These are phyloP conservation scores for Tricholoma saponaceum DNA, from an alignment of 768 basidiomycete species.

Conservation along the genomic window DNA sequence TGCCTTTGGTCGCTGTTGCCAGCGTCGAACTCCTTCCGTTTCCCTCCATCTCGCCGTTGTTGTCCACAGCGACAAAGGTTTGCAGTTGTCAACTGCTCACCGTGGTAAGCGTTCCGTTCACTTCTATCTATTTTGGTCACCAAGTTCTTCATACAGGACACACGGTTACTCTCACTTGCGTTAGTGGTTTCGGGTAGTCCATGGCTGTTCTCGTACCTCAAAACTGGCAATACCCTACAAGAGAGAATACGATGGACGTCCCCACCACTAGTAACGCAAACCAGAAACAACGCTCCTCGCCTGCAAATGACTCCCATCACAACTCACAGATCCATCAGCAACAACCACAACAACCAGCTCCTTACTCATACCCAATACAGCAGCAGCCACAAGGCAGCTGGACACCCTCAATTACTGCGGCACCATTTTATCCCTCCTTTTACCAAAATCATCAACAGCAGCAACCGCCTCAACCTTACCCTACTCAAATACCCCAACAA, in stretches of 20 bases:
- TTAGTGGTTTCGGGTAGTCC: conserved; percentile 30
- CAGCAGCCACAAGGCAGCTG: conserved; percentile 68
- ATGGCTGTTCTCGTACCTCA: conserved; percentile 79
- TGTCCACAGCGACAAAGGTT: conserved; percentile 8
- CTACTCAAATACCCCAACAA: conserved; percentile 40
- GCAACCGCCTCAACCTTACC: conserved; percentile 47
- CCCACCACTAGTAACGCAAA: conserved; percentile 34
- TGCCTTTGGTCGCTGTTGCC: conserved; percentile 29
- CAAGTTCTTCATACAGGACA: conserved; percentile 8
- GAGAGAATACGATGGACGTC: conserved; percentile 62
- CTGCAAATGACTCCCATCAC: conserved; percentile 46
- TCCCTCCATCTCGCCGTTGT: conserved; percentile 12
- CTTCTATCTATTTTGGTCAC: neutral
- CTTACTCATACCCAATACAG: conserved; percentile 68
- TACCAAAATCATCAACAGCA: conserved; percentile 70
- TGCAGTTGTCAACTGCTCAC: conserved; percentile 2
- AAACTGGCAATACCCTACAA: conserved; percentile 67
- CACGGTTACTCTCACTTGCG: conserved; percentile 15
- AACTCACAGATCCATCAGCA: conserved; percentile 24
- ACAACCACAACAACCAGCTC: conserved; percentile 30
- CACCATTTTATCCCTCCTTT: conserved; percentile 75
- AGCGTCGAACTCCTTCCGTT: conserved; percentile 17
- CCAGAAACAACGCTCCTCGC: conserved; percentile 58
- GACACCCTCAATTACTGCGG: conserved; percentile 62
- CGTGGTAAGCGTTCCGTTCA: conserved; percentile 11